Conservation (phyloP, 2,329 filamentous ascomycete genomes). For the Ploettnerulaceae sp. region DNA sequence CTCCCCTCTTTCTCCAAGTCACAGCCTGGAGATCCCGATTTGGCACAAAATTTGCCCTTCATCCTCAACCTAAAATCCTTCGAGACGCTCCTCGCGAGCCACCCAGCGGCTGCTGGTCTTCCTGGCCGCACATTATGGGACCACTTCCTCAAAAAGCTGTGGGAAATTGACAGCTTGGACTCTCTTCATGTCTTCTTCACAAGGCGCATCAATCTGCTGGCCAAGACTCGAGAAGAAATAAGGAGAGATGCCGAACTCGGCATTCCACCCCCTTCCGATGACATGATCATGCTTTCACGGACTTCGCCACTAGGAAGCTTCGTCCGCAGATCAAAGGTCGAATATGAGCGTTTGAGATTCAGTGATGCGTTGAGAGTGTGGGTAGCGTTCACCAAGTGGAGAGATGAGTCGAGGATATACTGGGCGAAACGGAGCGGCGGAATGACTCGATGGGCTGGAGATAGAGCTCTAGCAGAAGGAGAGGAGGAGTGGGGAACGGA, state of each 20-base stretch:
- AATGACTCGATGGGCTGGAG: slow-evolving; percentile 47
- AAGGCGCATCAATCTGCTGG: slow-evolving; percentile 51
- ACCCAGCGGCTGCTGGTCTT: slow-evolving; percentile 50
- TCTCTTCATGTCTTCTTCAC: slow-evolving; percentile 74
- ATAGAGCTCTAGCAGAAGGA: slow-evolving; percentile 48
- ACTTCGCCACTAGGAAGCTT: slow-evolving; percentile 80
- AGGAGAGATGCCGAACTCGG: slow-evolving; percentile 50
- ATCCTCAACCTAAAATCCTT: slow-evolving; percentile 54
- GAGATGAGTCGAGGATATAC: slow-evolving; percentile 63
- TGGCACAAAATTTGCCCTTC: slow-evolving; percentile 32
- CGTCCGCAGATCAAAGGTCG: slow-evolving; percentile 68
- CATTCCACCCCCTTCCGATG: slow-evolving; percentile 42
- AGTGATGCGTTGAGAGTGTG: slow-evolving; percentile 74
- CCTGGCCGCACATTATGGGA: slow-evolving; percentile 86
- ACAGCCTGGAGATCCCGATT: slow-evolving; percentile 9
- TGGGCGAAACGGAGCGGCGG: slow-evolving; percentile 52
- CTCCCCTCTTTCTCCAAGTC: slow-evolving; percentile 43
- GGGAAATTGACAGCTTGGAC: slow-evolving; percentile 79
- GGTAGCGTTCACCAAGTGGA: slow-evolving; percentile 76
- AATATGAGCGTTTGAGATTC: slow-evolving; percentile 77
- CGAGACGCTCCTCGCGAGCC: slow-evolving; percentile 50
- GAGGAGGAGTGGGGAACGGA: slow-evolving; percentile 47
- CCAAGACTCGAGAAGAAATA: slow-evolving; percentile 57
- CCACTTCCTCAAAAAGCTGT: slow-evolving; percentile 72
- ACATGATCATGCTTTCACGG: slow-evolving; percentile 58